These are phyloP conservation scores for Cylindrotheca fusiformis DNA, from an alignment of 108 stramenopile species.

Conservation along the genomic window DNA sequence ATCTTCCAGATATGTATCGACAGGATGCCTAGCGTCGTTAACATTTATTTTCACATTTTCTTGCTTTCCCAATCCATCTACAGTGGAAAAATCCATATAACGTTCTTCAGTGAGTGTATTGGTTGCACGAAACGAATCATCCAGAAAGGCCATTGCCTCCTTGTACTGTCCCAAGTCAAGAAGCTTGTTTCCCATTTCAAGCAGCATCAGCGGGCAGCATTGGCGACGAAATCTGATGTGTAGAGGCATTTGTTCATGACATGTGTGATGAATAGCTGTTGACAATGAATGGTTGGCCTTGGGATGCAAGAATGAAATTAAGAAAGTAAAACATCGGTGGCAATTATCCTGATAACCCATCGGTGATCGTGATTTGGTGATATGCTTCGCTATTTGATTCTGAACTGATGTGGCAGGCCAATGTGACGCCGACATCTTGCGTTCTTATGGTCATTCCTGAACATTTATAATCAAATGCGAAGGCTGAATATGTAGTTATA, in stretches of 20 bases:
- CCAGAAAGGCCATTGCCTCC: slow-evolving; percentile 3
- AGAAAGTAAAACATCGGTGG: neutral
- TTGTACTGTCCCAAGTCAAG: slow-evolving; percentile 3
- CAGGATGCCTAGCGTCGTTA: neutral
- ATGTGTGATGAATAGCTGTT: too few relatives aligned
- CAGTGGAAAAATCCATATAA: neutral
- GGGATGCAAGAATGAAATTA: too few relatives aligned
- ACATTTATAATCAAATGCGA: too few relatives aligned
- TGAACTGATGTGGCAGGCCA: too few relatives aligned
- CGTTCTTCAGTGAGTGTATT: neutral
- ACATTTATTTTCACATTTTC: neutral
- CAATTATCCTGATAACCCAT: neutral
- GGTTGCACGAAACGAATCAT: neutral
- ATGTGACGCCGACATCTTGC: too few relatives aligned
- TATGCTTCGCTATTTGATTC: too few relatives aligned
- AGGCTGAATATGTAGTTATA: too few relatives aligned
- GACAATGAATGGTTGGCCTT: too few relatives aligned
- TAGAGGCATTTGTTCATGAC: too few relatives aligned
- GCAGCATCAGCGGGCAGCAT: slow-evolving; percentile 1
- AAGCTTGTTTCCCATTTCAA: slow-evolving; percentile 9
- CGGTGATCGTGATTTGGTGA: neutral
- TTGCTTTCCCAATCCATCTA: slow-evolving; percentile 1
- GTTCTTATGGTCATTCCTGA: too few relatives aligned
- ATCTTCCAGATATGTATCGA: slow-evolving; percentile 41
- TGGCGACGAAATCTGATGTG: too few relatives aligned